phyloP scores from a whole-genome alignment of 1,139 yeast genomes.

The Diutina mesorugosa region DNA sequence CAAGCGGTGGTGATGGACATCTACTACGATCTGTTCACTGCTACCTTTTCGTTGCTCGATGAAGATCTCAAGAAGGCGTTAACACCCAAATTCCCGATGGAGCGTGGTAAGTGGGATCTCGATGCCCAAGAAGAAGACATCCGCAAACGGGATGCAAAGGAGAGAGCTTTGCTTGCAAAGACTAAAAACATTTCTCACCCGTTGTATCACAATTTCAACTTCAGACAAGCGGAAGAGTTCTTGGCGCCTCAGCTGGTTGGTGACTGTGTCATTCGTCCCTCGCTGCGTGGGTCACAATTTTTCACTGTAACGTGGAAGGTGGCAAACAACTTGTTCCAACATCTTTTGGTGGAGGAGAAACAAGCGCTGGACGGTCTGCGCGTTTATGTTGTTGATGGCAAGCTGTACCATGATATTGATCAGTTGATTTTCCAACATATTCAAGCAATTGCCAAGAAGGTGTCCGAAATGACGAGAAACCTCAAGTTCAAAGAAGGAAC shows the following conservation, averaged over 20 bases:
- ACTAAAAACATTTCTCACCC: constrained; percentile 87
- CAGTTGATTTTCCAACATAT: constrained; percentile 85
- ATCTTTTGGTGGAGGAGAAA: constrained; percentile 67
- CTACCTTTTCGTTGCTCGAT: constrained; percentile 58
- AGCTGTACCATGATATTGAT: constrained; percentile 74
- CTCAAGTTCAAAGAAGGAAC: constrained; percentile 87
- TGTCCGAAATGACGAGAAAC: constrained; percentile 72
- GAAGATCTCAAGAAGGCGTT: constrained; percentile 54
- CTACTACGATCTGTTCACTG: constrained; percentile 61
- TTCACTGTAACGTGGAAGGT: constrained; percentile 95
- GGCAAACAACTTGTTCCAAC: constrained; percentile 83
- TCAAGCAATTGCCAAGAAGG: constrained; percentile 72
- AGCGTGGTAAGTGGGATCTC: constrained; percentile 69
- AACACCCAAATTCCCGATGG: constrained; percentile 35
- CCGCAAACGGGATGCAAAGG: constrained; percentile 42
- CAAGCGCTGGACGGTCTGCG: background rate
- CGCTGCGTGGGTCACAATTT: constrained; percentile 79
- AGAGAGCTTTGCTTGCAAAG: constrained; percentile 40
- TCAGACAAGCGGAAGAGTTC: constrained; percentile 84
- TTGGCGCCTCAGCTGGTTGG: constrained; percentile 85
- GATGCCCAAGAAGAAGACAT: constrained; percentile 63
- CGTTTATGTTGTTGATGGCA: constrained; percentile 54
- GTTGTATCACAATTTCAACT: constrained; percentile 70
- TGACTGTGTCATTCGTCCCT: constrained; percentile 88
- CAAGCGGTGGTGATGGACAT: constrained; percentile 68